Base-by-base conservation (phyloP, 768 basidiomycete genomes). In the Mycena epipterygia region DNA sequence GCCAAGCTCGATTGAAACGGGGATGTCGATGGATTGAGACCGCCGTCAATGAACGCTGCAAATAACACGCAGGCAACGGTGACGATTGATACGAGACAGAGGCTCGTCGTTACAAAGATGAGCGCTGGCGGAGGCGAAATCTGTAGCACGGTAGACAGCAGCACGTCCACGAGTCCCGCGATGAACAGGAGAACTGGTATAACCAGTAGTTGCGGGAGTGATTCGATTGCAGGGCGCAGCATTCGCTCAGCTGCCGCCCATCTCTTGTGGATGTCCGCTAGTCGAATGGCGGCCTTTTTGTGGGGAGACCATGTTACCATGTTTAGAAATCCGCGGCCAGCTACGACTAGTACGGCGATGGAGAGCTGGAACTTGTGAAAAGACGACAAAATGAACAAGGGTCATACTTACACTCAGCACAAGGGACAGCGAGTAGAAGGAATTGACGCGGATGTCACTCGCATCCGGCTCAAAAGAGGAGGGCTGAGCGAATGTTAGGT, bases 181-280 rank as follows among this genome's bases (percentile, higher is more conserved):
- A 73, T 23, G 41, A 75, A 75, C 1, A 75, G 67, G 17, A 71
- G 56, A 8, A 75, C 74, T 0, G 74, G 74, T 16, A 75, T 7
- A 3, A 75, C 63, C 0, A 75, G 59, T 0, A 71, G 33, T 5
- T 67, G 70, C 0, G 73, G 69, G 7, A 75, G 62, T 3, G 48
- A 42, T 58, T 75, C 72, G 13, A 73, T 65, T 3, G 59, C 55
- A 25, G 72, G 72, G 3, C 74, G 65, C 8, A 75, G 59, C 5
- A 73, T 30, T 0, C 32, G 27, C 14, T 73, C 59, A 3, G 70
- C 69, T 1, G 66, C 44, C 2, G 27, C 46, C 72, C 72, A 75
- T 19, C 74, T 35, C 7, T 29, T 64, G 14, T 67, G 64, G 13
- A 75, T 69, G 29, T 75, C 74, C 12, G 70, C 30, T 1, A 75